Evolutionary conservation across 2,329 filamentous ascomycete genomes (phyloP).

Genomic region (Fusarium siculi): DNA sequence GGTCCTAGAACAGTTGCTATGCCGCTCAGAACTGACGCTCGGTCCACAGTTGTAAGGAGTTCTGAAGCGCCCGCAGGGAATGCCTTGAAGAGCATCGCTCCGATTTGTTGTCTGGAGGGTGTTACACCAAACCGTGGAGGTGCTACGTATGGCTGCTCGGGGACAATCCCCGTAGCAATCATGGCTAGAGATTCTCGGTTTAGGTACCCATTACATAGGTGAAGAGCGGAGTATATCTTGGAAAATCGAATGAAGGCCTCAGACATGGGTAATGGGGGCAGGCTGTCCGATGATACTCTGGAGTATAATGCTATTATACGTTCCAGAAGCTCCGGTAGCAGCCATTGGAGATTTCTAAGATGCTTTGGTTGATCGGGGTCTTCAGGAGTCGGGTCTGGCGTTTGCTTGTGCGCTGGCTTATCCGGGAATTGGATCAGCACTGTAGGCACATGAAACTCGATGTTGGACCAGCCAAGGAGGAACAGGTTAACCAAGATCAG

Average conservation of each 20-base stretch:
- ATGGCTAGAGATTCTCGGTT: slow-evolving; percentile 69
- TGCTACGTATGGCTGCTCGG: slow-evolving; percentile 60
- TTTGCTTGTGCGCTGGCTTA: slow-evolving; percentile 50
- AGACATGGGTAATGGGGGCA: slow-evolving; percentile 76
- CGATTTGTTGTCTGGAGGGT: slow-evolving; percentile 71
- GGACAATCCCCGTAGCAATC: slow-evolving; percentile 71
- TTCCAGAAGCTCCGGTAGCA: slow-evolving; percentile 79
- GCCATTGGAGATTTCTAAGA: slow-evolving; percentile 63
- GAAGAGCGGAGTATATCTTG: slow-evolving; percentile 74
- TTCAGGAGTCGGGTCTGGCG: slow-evolving; percentile 41
- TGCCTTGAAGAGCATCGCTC: slow-evolving; percentile 72
- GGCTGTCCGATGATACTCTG: slow-evolving; percentile 74
- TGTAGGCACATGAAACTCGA: slow-evolving; percentile 81
- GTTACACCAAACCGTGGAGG: slow-evolving; percentile 66
- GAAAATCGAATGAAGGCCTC: slow-evolving; percentile 80
- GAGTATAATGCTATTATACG: slow-evolving; percentile 80
- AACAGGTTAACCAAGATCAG: slow-evolving; percentile 84
- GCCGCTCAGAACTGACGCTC: slow-evolving; percentile 82
- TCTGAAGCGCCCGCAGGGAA: slow-evolving; percentile 75
- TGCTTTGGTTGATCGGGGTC: slow-evolving; percentile 62
- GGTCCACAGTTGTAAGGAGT: slow-evolving; percentile 76
- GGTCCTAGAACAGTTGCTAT: slow-evolving; percentile 87
- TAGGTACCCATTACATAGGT: slow-evolving; percentile 72
- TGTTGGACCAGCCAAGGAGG: slow-evolving; percentile 83
- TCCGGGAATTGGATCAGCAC: slow-evolving; percentile 65